Evolutionary conservation across 2,329 filamentous ascomycete genomes (phyloP).

Genomic region (Colletotrichum neosansevieriae): DNA sequence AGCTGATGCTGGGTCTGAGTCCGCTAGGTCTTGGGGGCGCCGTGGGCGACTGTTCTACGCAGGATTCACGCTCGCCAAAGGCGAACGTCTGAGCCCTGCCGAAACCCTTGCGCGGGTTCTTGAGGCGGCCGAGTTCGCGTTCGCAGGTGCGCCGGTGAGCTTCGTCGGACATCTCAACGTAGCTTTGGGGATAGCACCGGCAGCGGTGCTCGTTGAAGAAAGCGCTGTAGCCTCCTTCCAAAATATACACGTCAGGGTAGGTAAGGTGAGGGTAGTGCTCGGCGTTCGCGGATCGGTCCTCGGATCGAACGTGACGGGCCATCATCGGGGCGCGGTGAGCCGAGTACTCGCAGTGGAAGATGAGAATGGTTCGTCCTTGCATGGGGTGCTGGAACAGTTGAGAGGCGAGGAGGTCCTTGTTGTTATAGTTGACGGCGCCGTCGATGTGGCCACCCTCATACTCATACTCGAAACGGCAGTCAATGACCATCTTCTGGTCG

Average conservation of each 20-base stretch:
- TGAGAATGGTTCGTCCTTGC: conserved; percentile 79
- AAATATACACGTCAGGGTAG: conserved; percentile 97
- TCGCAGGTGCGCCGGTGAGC: conserved; percentile 95
- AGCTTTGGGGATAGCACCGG: conserved; percentile 93
- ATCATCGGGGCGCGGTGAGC: conserved; percentile 96
- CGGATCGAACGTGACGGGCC: conserved; percentile 91
- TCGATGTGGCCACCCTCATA: conserved; percentile 97
- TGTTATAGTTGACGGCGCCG: conserved; percentile 94
- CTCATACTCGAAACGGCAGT: conserved; percentile 99
- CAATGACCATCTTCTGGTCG: conserved; percentile 87
- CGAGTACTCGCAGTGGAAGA: conserved; percentile 99
- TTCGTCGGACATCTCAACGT: conserved; percentile 95
- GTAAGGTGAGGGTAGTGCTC: conserved; percentile 88
- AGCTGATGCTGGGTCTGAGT: conserved; percentile 45
- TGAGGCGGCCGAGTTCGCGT: conserved; percentile 92
- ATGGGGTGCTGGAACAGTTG: conserved; percentile 80
- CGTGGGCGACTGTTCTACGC: conserved; percentile 71
- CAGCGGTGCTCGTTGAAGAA: conserved; percentile 86
- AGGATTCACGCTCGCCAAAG: conserved; percentile 80
- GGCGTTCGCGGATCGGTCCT: conserved; percentile 87
- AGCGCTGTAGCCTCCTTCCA: conserved; percentile 94
- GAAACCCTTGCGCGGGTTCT: conserved; percentile 85
- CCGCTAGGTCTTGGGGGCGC: conserved; percentile 56
- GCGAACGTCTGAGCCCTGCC: conserved; percentile 93
- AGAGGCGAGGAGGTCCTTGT: conserved; percentile 86